These are phyloP conservation scores for Dactylis glomerata DNA, from an alignment of 176 grass and related monocot species.

Conservation along the genomic window DNA sequence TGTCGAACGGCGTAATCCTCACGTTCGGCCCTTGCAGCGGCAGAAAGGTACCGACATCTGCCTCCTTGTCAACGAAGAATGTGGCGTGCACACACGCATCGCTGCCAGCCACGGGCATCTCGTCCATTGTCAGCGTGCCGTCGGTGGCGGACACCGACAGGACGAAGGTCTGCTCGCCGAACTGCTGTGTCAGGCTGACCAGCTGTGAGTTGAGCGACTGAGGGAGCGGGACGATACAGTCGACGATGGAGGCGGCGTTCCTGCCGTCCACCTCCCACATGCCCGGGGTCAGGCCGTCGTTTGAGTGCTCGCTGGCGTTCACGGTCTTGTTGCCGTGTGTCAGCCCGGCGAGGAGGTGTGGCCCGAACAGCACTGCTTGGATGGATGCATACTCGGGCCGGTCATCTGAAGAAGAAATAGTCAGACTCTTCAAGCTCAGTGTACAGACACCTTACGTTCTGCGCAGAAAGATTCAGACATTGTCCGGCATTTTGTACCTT, in stretches of 20 bases:
- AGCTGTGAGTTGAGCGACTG: constrained; percentile 53
- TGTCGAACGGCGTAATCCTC: constrained; percentile 67
- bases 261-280: constrained; percentile 61
- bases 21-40: constrained; percentile 17
- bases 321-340: constrained; percentile 52
- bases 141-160: constrained; percentile 60
- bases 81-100: constrained; percentile 62
- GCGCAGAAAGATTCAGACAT: neutral
- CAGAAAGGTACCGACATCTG: neutral
- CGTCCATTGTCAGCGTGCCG: constrained; percentile 49
- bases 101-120: constrained; percentile 35
- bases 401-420: constrained; percentile 52
- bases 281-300: constrained; percentile 50
- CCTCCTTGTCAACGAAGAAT: constrained; percentile 11
- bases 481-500: constrained; percentile 40
- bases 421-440: neutral
- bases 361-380: constrained; percentile 72
- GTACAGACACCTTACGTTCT: neutral
- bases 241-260: constrained; percentile 28
- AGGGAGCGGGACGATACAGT: constrained; percentile 54
- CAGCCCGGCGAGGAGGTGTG: constrained; percentile 74
- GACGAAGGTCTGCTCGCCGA: constrained; percentile 23
- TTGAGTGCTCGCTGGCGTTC: constrained; percentile 37
- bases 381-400: constrained; percentile 58
- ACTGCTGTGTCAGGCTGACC: constrained; percentile 47